Conservation (phyloP, 225 moss, liverwort and hornwort genomes). For the Sphagnum tenellum region DNA sequence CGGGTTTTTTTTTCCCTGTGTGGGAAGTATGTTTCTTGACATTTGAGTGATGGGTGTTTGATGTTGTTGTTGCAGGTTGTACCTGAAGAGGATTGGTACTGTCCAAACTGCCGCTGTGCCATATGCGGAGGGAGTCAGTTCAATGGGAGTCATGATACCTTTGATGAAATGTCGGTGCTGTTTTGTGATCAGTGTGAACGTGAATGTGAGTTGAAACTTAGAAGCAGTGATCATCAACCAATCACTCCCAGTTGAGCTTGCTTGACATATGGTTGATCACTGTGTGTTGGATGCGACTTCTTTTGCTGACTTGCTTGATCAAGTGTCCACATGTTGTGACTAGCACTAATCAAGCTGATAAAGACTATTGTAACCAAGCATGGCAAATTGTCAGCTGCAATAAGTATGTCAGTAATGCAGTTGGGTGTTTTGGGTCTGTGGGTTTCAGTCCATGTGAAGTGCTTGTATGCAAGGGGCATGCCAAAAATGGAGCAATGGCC, state of each 20-base stretch:
- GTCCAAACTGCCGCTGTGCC: slow-evolving; percentile 91
- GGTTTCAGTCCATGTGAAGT: slow-evolving; percentile 80
- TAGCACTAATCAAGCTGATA: no score
- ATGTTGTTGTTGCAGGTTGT: slow-evolving; percentile 36
- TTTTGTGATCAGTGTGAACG: slow-evolving; percentile 91
- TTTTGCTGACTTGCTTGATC: no score
- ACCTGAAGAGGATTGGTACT: slow-evolving; percentile 87
- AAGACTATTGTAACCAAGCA: no score
- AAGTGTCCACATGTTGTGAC: no score
- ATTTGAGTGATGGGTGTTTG: no score
- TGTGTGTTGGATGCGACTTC: not conserved
- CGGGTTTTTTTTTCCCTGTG: no score
- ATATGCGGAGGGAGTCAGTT: slow-evolving; percentile 79
- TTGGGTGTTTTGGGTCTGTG: slow-evolving; percentile 6
- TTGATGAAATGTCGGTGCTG: slow-evolving; percentile 65
- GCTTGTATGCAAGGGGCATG: slow-evolving; percentile 58
- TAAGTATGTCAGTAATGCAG: no score
- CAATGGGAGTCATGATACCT: slow-evolving; percentile 47
- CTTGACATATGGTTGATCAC: not conserved
- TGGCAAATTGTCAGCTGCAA: no score
- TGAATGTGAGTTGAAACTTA: slow-evolving; percentile 51
- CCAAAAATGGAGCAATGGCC: slow-evolving; percentile 53
- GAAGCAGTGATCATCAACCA: no score
- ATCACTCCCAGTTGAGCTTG: no score
- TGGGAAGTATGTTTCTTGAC: no score